phyloP scores from a whole-genome alignment of 2,329 filamentous ascomycete species.

The Colletotrichum noveboracense region DNA sequence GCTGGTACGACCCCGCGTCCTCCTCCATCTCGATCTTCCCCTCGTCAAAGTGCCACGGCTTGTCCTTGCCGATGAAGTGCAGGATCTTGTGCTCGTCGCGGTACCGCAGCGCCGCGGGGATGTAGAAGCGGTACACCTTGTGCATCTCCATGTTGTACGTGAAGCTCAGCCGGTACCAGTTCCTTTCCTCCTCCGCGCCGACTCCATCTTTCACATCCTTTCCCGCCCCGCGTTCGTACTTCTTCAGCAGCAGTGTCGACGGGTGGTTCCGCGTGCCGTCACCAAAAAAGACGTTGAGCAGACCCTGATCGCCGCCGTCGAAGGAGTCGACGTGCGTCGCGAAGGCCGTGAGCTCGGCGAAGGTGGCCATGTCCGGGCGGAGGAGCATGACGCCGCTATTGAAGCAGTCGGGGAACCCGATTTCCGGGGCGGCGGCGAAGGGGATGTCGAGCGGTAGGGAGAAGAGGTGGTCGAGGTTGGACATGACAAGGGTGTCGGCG shows the following conservation, averaged over 20 bases:
- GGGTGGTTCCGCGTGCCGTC: constrained; percentile 42
- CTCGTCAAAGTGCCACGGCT: constrained; percentile 60
- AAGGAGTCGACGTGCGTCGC: constrained; percentile 72
- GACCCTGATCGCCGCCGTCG: constrained; percentile 73
- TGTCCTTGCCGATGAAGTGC: constrained; percentile 72
- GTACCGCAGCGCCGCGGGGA: constrained; percentile 25
- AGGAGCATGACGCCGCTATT: constrained; percentile 73
- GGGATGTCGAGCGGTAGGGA: constrained; percentile 55
- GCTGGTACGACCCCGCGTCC: constrained; percentile 13
- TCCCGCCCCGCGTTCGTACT: not conserved
- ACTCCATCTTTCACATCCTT: not conserved
- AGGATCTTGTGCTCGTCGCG: constrained; percentile 58
- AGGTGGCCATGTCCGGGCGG: constrained; percentile 67
- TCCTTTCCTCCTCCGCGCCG: constrained; percentile 12
- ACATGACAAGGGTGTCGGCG: constrained; percentile 67
- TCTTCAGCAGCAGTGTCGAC: not conserved
- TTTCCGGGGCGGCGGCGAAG: constrained; percentile 60
- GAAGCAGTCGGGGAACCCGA: constrained; percentile 77
- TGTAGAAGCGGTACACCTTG: constrained; percentile 25
- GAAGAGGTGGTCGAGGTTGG: constrained; percentile 74
- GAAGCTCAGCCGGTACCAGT: constrained; percentile 26
- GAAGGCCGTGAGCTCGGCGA: constrained; percentile 65
- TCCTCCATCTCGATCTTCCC: constrained; percentile 9
- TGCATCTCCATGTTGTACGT: constrained; percentile 29
- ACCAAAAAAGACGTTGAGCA: constrained; percentile 71